Evolutionary conservation across 768 basidiomycete species (phyloP).

Genomic region (Suillus subluteus): DNA sequence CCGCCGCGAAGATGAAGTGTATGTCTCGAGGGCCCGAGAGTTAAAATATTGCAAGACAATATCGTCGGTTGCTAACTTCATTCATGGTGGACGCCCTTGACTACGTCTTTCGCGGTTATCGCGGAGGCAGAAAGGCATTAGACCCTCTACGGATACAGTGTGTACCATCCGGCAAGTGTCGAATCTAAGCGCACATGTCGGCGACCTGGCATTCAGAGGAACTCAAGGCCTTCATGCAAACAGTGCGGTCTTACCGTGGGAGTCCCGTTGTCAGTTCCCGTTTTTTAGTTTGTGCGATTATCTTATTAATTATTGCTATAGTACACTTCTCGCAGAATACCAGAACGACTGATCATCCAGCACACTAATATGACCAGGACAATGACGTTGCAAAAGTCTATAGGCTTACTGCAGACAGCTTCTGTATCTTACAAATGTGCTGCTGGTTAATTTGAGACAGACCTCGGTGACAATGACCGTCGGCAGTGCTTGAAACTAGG

Average conservation of each 20-base stretch:
- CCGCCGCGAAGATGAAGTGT: neutral
- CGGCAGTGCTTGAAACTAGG: neutral
- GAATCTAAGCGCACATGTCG: neutral
- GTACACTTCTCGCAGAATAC: neutral
- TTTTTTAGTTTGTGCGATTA: neutral
- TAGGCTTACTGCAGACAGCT: neutral
- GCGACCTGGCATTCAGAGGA: neutral
- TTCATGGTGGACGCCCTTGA: neutral
- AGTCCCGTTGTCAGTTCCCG: neutral
- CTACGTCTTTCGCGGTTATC: neutral
- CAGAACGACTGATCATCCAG: neutral
- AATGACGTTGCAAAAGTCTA: neutral
- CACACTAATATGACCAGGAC: neutral
- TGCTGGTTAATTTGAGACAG: neutral
- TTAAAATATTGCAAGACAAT: neutral
- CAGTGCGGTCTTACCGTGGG: neutral
- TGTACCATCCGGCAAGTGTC: neutral
- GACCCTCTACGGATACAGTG: neutral
- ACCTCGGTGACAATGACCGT: neutral
- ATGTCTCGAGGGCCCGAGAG: neutral
- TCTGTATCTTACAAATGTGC: neutral
- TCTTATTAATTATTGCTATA: neutral
- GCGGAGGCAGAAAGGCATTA: neutral
- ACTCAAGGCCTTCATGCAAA: neutral
- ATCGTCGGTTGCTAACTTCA: neutral